These are phyloP conservation scores for Solanum sparsipilum DNA, from an alignment of 257 asterid genomes.

Conservation along the genomic window DNA sequence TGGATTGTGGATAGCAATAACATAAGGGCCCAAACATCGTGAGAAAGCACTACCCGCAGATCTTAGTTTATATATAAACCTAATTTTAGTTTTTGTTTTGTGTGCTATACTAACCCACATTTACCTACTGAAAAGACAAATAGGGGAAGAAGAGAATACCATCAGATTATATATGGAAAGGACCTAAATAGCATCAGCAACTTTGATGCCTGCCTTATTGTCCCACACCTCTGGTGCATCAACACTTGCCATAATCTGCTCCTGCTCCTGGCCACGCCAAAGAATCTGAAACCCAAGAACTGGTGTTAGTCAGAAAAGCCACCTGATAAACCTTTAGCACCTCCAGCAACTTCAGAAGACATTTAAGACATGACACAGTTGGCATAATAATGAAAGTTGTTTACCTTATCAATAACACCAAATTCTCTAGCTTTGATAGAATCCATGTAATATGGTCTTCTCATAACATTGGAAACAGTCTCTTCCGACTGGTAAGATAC, in stretches of 20 bases:
- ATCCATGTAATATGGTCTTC: slow-evolving; percentile 71
- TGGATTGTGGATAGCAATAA: background rate
- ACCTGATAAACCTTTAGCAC: background rate
- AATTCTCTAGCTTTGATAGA: slow-evolving; percentile 63
- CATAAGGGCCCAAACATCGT: background rate
- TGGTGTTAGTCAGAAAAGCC: background rate
- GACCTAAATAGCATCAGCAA: slow-evolving; percentile 44
- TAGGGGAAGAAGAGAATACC: slow-evolving; percentile 17
- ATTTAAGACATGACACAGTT: background rate
- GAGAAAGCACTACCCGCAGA: background rate
- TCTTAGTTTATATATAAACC: background rate
- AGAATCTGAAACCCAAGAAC: slow-evolving; percentile 49
- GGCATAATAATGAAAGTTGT: slow-evolving; percentile 9
- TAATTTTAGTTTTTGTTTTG: background rate
- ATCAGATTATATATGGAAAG: slow-evolving; percentile 5
- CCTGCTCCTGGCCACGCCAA: slow-evolving; percentile 83
- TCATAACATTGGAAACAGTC: slow-evolving; percentile 53
- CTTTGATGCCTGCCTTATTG: slow-evolving; percentile 55
- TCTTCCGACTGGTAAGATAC: slow-evolving; percentile 51
- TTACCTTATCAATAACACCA: slow-evolving; percentile 80
- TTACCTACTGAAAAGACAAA: background rate
- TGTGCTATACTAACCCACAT: background rate
- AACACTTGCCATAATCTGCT: slow-evolving; percentile 57
- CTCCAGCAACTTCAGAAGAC: background rate
- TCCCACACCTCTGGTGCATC: slow-evolving; percentile 72